Base-by-base conservation (phyloP, 768 basidiomycete species). In the Termitomyces sp. region DNA sequence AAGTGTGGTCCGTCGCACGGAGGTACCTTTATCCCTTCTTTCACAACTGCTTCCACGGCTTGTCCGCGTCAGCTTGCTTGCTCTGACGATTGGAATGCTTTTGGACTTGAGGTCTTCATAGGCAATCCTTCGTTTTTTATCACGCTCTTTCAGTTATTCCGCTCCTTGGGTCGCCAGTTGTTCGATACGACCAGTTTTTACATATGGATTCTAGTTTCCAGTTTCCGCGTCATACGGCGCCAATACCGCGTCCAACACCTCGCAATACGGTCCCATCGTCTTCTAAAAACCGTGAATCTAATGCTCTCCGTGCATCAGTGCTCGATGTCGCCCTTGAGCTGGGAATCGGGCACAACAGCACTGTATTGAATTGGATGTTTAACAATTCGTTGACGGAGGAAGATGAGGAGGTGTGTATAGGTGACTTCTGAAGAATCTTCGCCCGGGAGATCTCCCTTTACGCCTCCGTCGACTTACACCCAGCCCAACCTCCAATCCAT, bases 321-420 rank as follows among this genome's bases (percentile, higher is more conserved):
- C 80, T 90, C 43, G 87, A 91, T 66, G 86, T 79, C 7, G 89
- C 88, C 7, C 76, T 90, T 41, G 75, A 88, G 67, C 79, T 91
- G 13, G 89, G 89, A 3, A 68, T 90, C 20, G 80, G 81, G 35
- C 78, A 72, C 36, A 88, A 81, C 61, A 75, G 79, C 18, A 77
- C 82, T 30, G 82, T 90, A 20, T 80, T 86, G 5, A 75, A 85
- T 61, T 88, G 88, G 85, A 88, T 91, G 68, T 89, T 89, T 70
- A 84, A 82, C 59, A 83, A 86, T 49, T 72, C 84, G 1, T 63
- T 82, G 30, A 74, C 76, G 44, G 86, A 81, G 60, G 86, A 85
- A 58, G 82, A 83, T 16, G 85, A 85, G 53, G 77, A 77, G 55
- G 77, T 71, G 70, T 57, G 74, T 74, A 43, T 18, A 33, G 51